These are phyloP conservation scores for Venustampulla echinocandica DNA, from an alignment of 495 filamentous ascomycete species.

Conservation along the genomic window DNA sequence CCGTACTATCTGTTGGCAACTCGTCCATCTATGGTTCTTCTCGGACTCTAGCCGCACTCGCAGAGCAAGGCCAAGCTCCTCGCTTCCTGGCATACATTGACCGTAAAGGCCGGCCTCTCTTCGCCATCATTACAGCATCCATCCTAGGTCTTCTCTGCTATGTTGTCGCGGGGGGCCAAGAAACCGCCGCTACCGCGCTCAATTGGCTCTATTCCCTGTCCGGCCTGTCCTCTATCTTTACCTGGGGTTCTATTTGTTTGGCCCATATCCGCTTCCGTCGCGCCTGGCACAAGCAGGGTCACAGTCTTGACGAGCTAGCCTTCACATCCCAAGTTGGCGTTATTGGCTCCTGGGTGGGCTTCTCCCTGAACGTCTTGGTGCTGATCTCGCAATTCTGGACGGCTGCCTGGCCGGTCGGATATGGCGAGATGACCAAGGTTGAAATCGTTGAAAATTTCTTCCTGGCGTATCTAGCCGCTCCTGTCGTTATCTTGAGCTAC, in stretches of 20 bases:
- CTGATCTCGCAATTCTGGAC: constrained; percentile 93
- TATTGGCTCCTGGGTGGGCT: constrained; percentile 74
- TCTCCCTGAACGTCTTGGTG: constrained; percentile 70
- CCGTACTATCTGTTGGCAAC: constrained; percentile 81
- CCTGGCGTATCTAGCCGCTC: constrained; percentile 68
- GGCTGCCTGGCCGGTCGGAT: constrained; percentile 69
- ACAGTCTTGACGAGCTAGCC: constrained; percentile 64
- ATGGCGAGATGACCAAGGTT: constrained; percentile 29
- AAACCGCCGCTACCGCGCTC: constrained; percentile 52
- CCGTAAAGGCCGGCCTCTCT: constrained; percentile 69
- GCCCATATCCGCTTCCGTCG: constrained; percentile 86
- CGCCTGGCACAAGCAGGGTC: constrained; percentile 68
- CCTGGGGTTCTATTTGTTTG: constrained; percentile 85
- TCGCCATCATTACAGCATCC: constrained; percentile 61
- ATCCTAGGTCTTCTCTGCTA: constrained; percentile 68
- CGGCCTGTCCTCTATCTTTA: constrained; percentile 84
- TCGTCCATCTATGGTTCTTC: constrained; percentile 81
- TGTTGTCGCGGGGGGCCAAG: constrained; percentile 59
- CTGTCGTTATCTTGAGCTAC: constrained; percentile 70
- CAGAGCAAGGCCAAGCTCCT: constrained; percentile 77
- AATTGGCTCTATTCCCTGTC: constrained; percentile 88
- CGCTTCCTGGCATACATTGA: constrained; percentile 73
- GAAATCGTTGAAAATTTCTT: constrained; percentile 63
- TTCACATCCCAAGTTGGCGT: constrained; percentile 77
- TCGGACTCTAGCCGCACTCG: constrained; percentile 76